These are phyloP conservation scores for Pyrenochaeta sp. DNA, from an alignment of 2,329 filamentous ascomycete species.

Conservation along the genomic window DNA sequence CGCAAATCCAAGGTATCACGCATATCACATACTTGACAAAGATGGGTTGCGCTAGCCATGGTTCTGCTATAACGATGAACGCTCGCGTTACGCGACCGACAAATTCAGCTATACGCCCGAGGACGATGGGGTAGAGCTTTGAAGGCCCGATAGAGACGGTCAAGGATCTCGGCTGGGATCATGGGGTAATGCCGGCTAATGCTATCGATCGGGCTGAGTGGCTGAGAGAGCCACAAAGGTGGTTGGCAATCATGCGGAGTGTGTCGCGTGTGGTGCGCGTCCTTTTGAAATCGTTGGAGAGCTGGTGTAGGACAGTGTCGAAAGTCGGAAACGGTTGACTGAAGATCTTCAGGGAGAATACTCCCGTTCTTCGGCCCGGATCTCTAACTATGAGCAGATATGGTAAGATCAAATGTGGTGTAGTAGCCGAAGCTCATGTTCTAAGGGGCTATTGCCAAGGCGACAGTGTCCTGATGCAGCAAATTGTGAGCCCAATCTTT, in stretches of 20 bases:
- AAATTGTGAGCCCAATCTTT: background rate
- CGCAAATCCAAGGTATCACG: conserved; percentile 13
- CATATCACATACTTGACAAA: conserved; percentile 6
- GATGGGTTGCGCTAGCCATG: conserved; percentile 14
- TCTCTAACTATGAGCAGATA: background rate
- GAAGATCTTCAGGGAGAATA: background rate
- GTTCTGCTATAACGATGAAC: conserved; percentile 14
- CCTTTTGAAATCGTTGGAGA: background rate
- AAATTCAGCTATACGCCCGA: conserved; percentile 11
- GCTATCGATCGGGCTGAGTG: background rate
- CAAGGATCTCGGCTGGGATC: conserved; percentile 4
- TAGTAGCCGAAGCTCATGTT: background rate
- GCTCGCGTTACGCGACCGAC: background rate
- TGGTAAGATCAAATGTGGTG: no score
- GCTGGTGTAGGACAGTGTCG: background rate
- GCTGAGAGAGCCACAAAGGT: background rate
- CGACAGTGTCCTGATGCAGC: background rate
- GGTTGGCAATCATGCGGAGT: background rate
- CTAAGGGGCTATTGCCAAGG: background rate
- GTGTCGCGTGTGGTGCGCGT: background rate
- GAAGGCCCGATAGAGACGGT: conserved; percentile 1
- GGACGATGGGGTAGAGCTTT: conserved; percentile 1
- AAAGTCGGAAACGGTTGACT: background rate
- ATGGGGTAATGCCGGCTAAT: conserved; percentile 5
- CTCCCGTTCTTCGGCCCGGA: background rate